phyloP scores from a whole-genome alignment of 164 flowering plant species.

The Nymphaea colorata region DNA sequence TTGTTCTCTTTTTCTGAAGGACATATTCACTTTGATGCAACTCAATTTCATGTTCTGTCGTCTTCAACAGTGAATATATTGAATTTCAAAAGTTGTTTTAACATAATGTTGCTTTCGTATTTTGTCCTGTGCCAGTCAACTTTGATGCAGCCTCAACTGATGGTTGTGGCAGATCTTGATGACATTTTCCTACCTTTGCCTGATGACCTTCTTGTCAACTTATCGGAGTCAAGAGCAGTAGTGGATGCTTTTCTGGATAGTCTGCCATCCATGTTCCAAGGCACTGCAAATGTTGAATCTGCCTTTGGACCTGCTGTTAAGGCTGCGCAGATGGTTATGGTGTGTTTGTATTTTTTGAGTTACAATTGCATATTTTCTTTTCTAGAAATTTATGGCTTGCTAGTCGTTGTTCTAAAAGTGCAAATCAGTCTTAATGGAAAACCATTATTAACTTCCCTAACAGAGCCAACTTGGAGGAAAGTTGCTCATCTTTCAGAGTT shows the following conservation, averaged over 20 bases:
- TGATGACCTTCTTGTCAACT: slow-evolving; percentile 95
- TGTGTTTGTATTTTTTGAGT: slow-evolving; percentile 15
- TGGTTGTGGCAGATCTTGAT: slow-evolving; percentile 95
- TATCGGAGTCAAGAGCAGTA: slow-evolving; percentile 86
- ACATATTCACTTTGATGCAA: not conserved
- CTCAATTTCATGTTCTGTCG: too few species aligned
- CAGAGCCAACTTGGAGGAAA: slow-evolving; percentile 98
- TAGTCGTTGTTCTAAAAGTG: not conserved
- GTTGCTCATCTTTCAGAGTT: slow-evolving; percentile 73
- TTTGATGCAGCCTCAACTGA: slow-evolving; percentile 93
- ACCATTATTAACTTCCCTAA: slow-evolving; percentile 2
- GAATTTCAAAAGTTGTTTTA: too few species aligned
- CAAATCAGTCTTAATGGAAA: not conserved
- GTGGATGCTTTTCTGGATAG: slow-evolving; percentile 92
- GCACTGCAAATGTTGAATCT: slow-evolving; percentile 78
- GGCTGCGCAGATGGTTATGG: slow-evolving; percentile 92
- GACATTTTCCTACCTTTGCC: slow-evolving; percentile 92
- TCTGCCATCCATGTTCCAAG: slow-evolving; percentile 89
- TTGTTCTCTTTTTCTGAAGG: not conserved
- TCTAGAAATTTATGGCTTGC: not conserved
- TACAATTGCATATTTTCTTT: too few species aligned
- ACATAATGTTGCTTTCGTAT: not conserved
- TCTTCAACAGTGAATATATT: not conserved
- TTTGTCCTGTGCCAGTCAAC: slow-evolving; percentile 56
- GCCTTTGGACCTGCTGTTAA: slow-evolving; percentile 97